Evolutionary conservation across 768 basidiomycete genomes (phyloP), one percentile per base, ranked within the genome.

Genomic region (Psilocybe cubensis): DNA sequence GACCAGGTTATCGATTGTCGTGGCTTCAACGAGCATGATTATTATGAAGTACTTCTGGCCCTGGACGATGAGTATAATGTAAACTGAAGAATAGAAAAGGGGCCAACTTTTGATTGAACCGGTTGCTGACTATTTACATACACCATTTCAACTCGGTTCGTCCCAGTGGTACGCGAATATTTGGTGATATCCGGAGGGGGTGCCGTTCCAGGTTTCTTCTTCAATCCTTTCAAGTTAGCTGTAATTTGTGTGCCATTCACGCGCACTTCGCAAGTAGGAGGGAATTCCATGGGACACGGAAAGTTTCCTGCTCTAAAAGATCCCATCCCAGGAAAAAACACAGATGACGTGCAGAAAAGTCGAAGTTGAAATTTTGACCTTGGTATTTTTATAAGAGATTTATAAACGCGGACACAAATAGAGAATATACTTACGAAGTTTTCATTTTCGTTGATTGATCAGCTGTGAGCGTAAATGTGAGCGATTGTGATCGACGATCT

Each of bases 151-250:
- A 95, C 76, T 35, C 85, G 83, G 68, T 93, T 94, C 31, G 75
- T 73, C 8, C 72, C 73, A 46, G 65, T 75, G 11, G 74, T 60
- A 52, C 79, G 74, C 6, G 78, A 70, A 57, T 76, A 75, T 62
- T 77, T 75, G 35, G 75, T 74, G 29, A 83, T 63, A 68, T 94
- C 89, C 1, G 93, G 88, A 5, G 94, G 94, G n/a, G 94, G 93
- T 1, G 94, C 92, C 41, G 92, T 96, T 3, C 94, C 94, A 25
- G 93, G 90, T 64, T 92, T 95, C 79, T 97, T 97, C 81, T 97
- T 97, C 69, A 96, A 74, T 4, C 95, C 95, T 70, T 94, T 94
- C 60, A 94, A 71, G 70, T 89, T 95, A 33, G 88, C 92, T 18
- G 76, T 76, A 27, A 96, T 74, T 52, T 84, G 79, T 2, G 77